phyloP scores from a whole-genome alignment of 495 filamentous ascomycete species.

The Elasticomyces elasticus region DNA sequence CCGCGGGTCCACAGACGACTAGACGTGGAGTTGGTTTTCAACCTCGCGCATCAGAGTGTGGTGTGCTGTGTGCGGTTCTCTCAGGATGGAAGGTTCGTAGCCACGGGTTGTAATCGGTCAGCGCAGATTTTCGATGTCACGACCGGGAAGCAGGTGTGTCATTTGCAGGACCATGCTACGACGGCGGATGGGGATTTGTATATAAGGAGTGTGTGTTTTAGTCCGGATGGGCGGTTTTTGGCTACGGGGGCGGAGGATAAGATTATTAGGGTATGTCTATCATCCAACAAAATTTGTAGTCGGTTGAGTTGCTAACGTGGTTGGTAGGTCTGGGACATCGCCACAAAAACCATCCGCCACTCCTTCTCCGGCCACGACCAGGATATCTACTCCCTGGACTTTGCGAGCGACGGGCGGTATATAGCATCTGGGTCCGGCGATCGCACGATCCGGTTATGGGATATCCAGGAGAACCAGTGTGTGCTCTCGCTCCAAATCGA shows the following conservation, averaged over 20 bases:
- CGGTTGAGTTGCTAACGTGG: not conserved
- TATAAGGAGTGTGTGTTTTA: conserved; percentile 38
- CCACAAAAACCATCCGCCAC: conserved; percentile 27
- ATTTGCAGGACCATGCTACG: conserved; percentile 30
- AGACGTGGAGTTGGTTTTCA: conserved; percentile 36
- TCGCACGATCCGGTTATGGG: conserved; percentile 35
- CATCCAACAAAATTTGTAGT: not conserved
- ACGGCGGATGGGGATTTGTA: conserved; percentile 35
- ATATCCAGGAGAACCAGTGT: conserved; percentile 28
- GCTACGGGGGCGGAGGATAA: conserved; percentile 39
- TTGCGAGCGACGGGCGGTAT: conserved; percentile 31
- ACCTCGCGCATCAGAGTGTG: conserved; percentile 33
- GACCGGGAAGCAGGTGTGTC: conserved; percentile 28
- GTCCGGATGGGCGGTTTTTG: conserved; percentile 33
- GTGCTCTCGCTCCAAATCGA: conserved; percentile 31
- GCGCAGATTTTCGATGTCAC: conserved; percentile 37
- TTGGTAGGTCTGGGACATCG: conserved; percentile 36
- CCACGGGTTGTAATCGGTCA: conserved; percentile 36
- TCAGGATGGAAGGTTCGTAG: conserved; percentile 32
- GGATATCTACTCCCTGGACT: conserved; percentile 38
- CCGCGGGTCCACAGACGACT: conserved; percentile 30
- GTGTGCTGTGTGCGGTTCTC: conserved; percentile 39
- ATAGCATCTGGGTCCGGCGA: conserved; percentile 38
- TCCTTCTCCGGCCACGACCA: conserved; percentile 36
- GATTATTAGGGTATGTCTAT: conserved; percentile 32